phyloP scores from a whole-genome alignment of 1,284 basidiomycete species.

The Fomitopsis schrenkii region DNA sequence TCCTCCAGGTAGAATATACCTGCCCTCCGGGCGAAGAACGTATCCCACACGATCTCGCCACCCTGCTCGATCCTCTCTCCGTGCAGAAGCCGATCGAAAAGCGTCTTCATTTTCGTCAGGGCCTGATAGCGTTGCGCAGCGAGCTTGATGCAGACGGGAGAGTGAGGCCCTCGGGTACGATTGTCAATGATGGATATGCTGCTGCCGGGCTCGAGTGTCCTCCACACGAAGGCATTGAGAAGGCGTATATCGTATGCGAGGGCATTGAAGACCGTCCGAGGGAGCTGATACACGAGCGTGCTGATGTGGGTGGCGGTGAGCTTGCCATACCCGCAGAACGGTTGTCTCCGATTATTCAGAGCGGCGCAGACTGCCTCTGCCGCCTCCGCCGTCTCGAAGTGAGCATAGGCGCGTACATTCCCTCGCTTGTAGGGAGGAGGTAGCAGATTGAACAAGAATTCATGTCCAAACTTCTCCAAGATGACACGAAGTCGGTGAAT shows the following conservation, averaged over 20 bases:
- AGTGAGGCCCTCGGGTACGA: background rate
- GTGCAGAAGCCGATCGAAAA: constrained; percentile 53
- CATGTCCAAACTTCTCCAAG: constrained; percentile 36
- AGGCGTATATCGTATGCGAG: constrained; percentile 19
- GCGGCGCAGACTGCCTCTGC: constrained; percentile 45
- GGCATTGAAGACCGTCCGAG: constrained; percentile 29
- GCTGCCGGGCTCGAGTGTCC: constrained; percentile 13
- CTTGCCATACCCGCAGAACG: constrained; percentile 32
- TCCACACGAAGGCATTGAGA: constrained; percentile 17
- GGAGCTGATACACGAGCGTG: constrained; percentile 41
- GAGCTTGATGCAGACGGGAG: constrained; percentile 37
- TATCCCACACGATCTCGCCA: constrained; percentile 56
- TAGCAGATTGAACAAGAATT: constrained; percentile 40
- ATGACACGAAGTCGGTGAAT: constrained; percentile 35
- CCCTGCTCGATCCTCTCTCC: constrained; percentile 53
- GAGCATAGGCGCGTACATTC: constrained; percentile 46
- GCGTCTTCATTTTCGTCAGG: constrained; percentile 48
- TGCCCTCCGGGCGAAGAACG: constrained; percentile 41
- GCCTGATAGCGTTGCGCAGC: constrained; percentile 41
- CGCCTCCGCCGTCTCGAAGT: constrained; percentile 42
- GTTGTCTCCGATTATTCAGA: constrained; percentile 41
- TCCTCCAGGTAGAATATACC: constrained; percentile 43
- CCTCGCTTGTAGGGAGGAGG: constrained; percentile 50
- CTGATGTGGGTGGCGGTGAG: constrained; percentile 48
- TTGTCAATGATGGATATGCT: constrained; percentile 20